Percentiles rank a stretch among this genome's conserved stretches.
These are phyloP conservation scores for Eimeria tenella DNA, from an alignment of 169 alveolate genomes.

Conservation along the genomic window DNA sequence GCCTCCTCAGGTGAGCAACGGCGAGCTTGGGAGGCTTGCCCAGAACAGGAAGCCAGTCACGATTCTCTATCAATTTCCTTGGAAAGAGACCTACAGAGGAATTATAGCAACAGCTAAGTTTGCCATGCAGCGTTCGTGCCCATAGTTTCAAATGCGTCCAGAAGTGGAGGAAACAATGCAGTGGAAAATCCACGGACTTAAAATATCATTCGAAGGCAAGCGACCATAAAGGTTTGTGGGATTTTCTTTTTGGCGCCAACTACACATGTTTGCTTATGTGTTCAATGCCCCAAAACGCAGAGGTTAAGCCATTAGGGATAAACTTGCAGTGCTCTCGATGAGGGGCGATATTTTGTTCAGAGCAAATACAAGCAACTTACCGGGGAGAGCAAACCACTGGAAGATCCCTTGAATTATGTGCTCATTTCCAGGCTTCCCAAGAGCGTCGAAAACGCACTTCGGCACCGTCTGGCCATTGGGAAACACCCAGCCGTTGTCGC, in stretches of 20 bases:
- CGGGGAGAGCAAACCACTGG: conserved; percentile 70
- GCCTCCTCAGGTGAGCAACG: conserved; percentile 64
- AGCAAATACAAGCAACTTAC: background rate
- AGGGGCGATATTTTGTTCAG: background rate
- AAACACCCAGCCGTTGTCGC: conserved; percentile 77
- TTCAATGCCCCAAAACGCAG: too few species aligned
- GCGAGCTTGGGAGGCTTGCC: conserved; percentile 73
- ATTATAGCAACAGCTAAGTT: background rate
- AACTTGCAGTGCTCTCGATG: too few species aligned
- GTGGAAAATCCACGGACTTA: too few species aligned
- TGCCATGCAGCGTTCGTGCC: too few species aligned
- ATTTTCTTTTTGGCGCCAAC: too few species aligned
- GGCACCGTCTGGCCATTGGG: conserved; percentile 79
- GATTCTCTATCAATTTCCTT: conserved; percentile 3
- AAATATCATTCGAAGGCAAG: too few species aligned
- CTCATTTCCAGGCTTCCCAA: conserved; percentile 51
- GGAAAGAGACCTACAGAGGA: conserved; percentile 34
- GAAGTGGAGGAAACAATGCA: too few species aligned
- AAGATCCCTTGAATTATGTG: conserved; percentile 54
- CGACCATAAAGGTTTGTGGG: too few species aligned
- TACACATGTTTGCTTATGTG: too few species aligned
- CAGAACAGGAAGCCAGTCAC: conserved; percentile 72
- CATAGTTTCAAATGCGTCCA: too few species aligned
- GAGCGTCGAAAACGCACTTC: conserved; percentile 72
- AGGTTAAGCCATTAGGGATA: too few species aligned